These are phyloP conservation scores for Azolla pinnata DNA, from an alignment of 75 land plant species.

Conservation along the genomic window DNA sequence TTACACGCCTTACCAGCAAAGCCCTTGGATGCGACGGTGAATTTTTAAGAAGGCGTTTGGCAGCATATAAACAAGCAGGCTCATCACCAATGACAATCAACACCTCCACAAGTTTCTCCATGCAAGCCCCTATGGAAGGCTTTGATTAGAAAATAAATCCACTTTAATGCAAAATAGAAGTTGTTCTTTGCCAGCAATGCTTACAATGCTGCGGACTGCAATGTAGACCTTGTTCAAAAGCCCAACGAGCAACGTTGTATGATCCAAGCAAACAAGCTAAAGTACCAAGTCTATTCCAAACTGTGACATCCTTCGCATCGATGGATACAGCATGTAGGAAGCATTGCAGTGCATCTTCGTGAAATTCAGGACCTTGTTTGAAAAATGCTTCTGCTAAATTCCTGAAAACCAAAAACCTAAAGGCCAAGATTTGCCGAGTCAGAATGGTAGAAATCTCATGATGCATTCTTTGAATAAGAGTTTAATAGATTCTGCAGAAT, in stretches of 20 bases:
- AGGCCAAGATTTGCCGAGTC: too few relatives aligned
- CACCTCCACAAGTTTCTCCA: constrained; percentile 97
- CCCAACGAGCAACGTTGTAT: constrained; percentile 78
- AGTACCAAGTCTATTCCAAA: constrained; percentile 96
- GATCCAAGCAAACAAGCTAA: constrained; percentile 72
- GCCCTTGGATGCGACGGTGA: constrained; percentile 97
- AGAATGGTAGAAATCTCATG: too few relatives aligned
- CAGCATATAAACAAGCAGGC: constrained; percentile 63
- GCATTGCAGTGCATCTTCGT: constrained; percentile 70
- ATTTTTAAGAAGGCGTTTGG: constrained; percentile 54
- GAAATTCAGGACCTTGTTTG: constrained; percentile 56
- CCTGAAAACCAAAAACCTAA: constrained; percentile 76
- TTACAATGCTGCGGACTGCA: constrained; percentile 98
- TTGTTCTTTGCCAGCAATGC: constrained; percentile 2
- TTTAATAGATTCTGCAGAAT: too few relatives aligned
- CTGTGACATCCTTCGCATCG: constrained; percentile 80
- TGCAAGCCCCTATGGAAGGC: constrained; percentile 73
- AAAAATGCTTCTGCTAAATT: constrained; percentile 79
- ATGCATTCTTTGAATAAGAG: too few relatives aligned
- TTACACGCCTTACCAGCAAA: constrained; percentile 53
- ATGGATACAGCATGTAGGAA: constrained; percentile 92
- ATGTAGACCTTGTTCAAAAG: constrained; percentile 91
- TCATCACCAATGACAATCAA: constrained; percentile 95
- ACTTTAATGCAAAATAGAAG: neutral
- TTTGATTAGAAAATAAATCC: neutral